phyloP scores from a whole-genome alignment of 768 basidiomycete species.

The Auriscalpium microsporum region DNA sequence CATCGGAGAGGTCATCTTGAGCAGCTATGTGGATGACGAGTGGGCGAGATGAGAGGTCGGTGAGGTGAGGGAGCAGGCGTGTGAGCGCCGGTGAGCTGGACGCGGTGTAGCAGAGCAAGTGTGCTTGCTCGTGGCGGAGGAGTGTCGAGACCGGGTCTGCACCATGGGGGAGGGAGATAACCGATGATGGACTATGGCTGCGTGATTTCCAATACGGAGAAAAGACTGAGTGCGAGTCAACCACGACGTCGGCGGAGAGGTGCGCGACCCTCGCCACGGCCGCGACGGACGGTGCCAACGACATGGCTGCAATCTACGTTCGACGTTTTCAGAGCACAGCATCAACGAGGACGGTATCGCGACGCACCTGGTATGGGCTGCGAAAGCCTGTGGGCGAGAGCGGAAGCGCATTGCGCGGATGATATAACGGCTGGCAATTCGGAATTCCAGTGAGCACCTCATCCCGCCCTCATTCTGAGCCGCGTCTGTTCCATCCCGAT shows the following conservation, averaged over 20 bases:
- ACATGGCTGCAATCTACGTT: not conserved
- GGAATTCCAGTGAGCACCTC: not conserved
- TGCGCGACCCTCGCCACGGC: constrained; percentile 64
- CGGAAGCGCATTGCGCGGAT: not conserved
- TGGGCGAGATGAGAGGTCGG: constrained; percentile 54
- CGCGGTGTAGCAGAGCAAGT: constrained; percentile 56
- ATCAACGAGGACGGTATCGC: not conserved
- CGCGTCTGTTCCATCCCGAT: too few species aligned
- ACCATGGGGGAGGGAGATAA: constrained; percentile 49
- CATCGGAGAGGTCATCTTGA: constrained; percentile 59
- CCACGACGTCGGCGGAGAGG: constrained; percentile 56
- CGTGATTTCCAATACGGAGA: constrained; percentile 35
- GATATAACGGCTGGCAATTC: not conserved
- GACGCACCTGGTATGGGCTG: not conserved
- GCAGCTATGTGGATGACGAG: constrained; percentile 68
- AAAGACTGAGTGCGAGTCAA: constrained; percentile 38
- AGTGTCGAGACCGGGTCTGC: constrained; percentile 57
- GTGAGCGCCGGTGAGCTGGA: constrained; percentile 42
- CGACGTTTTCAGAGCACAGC: not conserved
- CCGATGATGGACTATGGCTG: constrained; percentile 20
- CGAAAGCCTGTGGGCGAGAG: not conserved
- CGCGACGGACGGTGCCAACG: constrained; percentile 18
- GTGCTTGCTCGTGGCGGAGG: constrained; percentile 32
- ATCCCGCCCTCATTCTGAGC: not conserved
- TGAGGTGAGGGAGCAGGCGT: constrained; percentile 58